Evolutionary conservation across 495 filamentous ascomycete species (phyloP).

Genomic region (Mytilinidion resinicola): DNA sequence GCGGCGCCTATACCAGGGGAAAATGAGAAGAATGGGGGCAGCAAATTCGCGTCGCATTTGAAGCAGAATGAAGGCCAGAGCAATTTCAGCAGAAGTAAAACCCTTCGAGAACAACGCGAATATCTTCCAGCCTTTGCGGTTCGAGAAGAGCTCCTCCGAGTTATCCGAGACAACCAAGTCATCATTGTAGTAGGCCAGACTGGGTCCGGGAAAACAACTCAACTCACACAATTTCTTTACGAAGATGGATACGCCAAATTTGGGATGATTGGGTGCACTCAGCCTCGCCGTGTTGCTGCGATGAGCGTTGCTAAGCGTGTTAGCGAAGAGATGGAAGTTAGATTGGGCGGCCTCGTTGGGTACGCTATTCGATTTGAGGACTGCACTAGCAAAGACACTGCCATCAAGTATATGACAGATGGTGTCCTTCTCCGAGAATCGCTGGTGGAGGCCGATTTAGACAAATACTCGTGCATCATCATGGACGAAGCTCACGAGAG

Average conservation of each 20-base stretch:
- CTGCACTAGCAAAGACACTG: constrained; percentile 87
- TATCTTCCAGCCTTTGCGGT: constrained; percentile 96
- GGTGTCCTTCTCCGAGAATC: constrained; percentile 93
- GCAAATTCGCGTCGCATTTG: constrained; percentile 86
- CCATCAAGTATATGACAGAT: constrained; percentile 99
- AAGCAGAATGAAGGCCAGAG: constrained; percentile 87
- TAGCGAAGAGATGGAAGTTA: constrained; percentile 98
- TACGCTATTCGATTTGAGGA: constrained; percentile 99
- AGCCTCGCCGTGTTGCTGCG: constrained; percentile 89
- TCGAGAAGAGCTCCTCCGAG: constrained; percentile 85
- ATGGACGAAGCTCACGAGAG: constrained; percentile 99
- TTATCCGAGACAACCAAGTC: constrained; percentile 96
- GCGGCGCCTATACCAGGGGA: constrained; percentile 71
- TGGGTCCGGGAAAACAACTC: constrained; percentile 93
- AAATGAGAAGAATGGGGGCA: constrained; percentile 55
- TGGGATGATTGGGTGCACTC: constrained; percentile 92
- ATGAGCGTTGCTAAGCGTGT: constrained; percentile 99
- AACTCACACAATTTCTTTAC: constrained; percentile 90
- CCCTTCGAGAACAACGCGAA: constrained; percentile 84
- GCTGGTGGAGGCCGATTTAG: constrained; percentile 82
- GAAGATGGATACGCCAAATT: constrained; percentile 84
- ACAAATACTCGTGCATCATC: constrained; percentile 96
- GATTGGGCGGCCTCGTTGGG: constrained; percentile 78
- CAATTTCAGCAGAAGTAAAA: constrained; percentile 87
- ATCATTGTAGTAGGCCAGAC: constrained; percentile 95